Evolutionary conservation across 306 rosid species (phyloP).

Genomic region (Leucaena leucocephala): DNA sequence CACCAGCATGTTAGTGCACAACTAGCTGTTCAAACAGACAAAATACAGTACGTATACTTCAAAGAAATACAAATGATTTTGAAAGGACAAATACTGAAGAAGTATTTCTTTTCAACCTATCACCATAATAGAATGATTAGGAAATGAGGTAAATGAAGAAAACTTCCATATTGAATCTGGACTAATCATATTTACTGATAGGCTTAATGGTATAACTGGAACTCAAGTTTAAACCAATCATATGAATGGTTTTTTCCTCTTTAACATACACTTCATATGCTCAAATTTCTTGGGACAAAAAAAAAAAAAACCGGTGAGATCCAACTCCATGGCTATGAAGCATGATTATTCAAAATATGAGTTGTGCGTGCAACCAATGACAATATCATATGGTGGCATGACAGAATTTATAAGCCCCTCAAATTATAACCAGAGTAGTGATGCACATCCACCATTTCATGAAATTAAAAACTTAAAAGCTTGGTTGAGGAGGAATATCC

Average conservation of each 20-base stretch:
- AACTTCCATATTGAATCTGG: neutral
- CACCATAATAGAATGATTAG: neutral
- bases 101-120: neutral
- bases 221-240: neutral
- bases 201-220: neutral
- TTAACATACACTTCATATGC: neutral
- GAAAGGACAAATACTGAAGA: conserved; percentile 10
- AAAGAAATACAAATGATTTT: conserved; percentile 14
- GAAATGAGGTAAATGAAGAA: conserved; percentile 16
- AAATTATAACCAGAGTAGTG: neutral
- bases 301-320: neutral
- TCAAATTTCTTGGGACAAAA: neutral
- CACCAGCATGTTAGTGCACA: conserved; percentile 25
- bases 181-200: neutral
- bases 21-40: conserved; percentile 9
- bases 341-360: neutral
- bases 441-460: neutral
- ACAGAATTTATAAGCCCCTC: neutral
- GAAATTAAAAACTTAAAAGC: neutral
- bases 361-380: neutral
- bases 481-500: conserved; percentile 20
- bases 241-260: neutral
- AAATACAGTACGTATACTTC: conserved; percentile 11
- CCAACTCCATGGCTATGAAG: neutral
- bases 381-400: neutral